Base-by-base conservation (phyloP, 1,284 basidiomycete species). In the Fomitopsis betulina region DNA sequence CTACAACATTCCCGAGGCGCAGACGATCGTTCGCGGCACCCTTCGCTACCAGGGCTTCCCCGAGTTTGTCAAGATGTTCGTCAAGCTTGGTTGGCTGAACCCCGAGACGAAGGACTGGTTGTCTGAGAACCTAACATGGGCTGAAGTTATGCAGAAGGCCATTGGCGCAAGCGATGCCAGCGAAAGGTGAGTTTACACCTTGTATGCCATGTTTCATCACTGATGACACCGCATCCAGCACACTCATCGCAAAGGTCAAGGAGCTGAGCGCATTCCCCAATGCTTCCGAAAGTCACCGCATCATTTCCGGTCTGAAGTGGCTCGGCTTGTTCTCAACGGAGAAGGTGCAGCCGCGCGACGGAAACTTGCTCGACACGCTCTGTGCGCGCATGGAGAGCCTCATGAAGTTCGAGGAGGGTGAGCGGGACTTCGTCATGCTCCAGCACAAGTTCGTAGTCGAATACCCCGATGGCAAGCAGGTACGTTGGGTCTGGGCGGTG, bases 1-100 rank as follows among this genome's bases (percentile, higher is more conserved):
- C 72, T 99, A 99, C 81, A 79, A 84, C 67, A 97, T 99, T 66
- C 93, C 93, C 17, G 96, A 99, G 75, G 93, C 93, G 17, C 85
- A 98, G 78, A 96, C 94, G 10, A 82, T 96, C 59, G 83, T 98
- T 59, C 86, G 97, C 51, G 96, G 97, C 49, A 99, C 97, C 7
- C 79, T 99, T 72, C 84, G 97, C 60, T 99, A 96, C 80, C 93
- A 96, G 72, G 96, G 96, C 60, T 98, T 98, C 93, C 95, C 95
- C n/a, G 90, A 93, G 75, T 97, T 99, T 73, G 89, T 99, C 74
- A 86, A 85, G 67, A 87, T 88, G 6, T 84, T 98, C 62, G 94
- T 97, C 53, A 81, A 93, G 69, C 79, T 98, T 55, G 95, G 95
- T 30, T 96, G 93, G 84, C 78, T 99, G 62, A 84, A 93, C 70